Evolutionary conservation across 1,284 basidiomycete species (phyloP), one percentile per base, ranked within the genome.

Genomic region (Coriolopsis trogii): DNA sequence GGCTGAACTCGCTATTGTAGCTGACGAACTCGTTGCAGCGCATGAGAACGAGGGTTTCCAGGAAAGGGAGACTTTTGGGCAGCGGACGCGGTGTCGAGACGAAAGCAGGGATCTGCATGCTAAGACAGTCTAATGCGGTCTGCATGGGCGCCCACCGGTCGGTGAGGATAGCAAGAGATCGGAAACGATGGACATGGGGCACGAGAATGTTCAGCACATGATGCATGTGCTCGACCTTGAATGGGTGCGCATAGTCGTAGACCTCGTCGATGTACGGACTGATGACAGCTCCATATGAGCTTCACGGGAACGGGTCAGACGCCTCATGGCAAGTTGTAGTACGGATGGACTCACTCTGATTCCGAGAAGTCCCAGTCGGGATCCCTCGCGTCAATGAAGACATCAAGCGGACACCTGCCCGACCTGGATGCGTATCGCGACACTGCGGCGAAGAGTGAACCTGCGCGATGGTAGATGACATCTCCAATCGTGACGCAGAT

Each of bases 11-110:
- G 20, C 67, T 67, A 12, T 67, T 68, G 60, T 76, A 77, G 56
- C 75, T 73, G 48, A 73, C 70, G 59, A 75, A 81, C 49, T 80
- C 77, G 58, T 82, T 82, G 65, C 78, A 83, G 28, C 77, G 76
- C 74, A 81, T 80, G 16, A 84, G 67, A 21, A 73, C 73, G 33
- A 84, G 64, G 13, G 70, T 74, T 65, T 80, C 74, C 39, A 82
- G 72, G n/a, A 64, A 56, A 6, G 79, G 54, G 24, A 50, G 58
- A 30, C 46, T 51, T 18, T 41, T 26, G 20, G 53, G 49, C 7
- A 55, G 25, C 0, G 49, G 49, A 25, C 51, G 37, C n/a, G 54
- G 46, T 3, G 42, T 15, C 2, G 51, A 50, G 26, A 43, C 38
- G 45, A 38, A 44, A 13, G 37, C 38, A 34, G 51, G 48, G 30